Evolutionary conservation across 768 basidiomycete species (phyloP).

Genomic region (Phylloporus arenicola): DNA sequence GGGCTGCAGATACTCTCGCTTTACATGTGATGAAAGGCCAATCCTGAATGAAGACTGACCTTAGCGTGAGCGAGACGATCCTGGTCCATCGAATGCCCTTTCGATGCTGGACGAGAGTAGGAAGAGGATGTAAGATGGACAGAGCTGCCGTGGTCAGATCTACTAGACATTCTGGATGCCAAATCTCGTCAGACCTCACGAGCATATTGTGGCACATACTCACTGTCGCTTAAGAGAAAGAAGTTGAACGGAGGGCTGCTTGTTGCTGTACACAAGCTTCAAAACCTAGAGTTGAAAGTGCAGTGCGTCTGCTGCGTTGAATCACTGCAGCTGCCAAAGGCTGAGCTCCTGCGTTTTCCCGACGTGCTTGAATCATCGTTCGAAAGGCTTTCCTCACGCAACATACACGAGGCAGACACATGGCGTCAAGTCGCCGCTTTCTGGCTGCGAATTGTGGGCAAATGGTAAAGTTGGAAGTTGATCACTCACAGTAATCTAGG

Average conservation of each 20-base stretch:
- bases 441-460: neutral
- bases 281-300: neutral
- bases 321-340: neutral
- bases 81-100: conserved; percentile 7
- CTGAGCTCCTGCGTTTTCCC: neutral
- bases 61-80: neutral
- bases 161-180: conserved; percentile 14
- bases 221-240: conserved; percentile 2
- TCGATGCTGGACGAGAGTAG: conserved; percentile 11
- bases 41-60: conserved; percentile 10
- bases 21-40: neutral
- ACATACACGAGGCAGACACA: conserved; percentile 21
- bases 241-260: neutral
- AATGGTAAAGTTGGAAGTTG: neutral
- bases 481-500: neutral
- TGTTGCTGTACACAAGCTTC: neutral
- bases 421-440: conserved; percentile 3
- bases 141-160: conserved; percentile 10
- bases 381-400: conserved; percentile 2
- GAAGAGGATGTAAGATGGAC: conserved; percentile 5
- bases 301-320: conserved; percentile 1
- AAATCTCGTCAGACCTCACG: neutral
- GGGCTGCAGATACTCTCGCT: conserved; percentile 7
- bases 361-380: neutral
- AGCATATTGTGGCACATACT: conserved; percentile 1